Evolutionary conservation across 768 basidiomycete genomes (phyloP).

Genomic region (Termitomyces bulborhizus): DNA sequence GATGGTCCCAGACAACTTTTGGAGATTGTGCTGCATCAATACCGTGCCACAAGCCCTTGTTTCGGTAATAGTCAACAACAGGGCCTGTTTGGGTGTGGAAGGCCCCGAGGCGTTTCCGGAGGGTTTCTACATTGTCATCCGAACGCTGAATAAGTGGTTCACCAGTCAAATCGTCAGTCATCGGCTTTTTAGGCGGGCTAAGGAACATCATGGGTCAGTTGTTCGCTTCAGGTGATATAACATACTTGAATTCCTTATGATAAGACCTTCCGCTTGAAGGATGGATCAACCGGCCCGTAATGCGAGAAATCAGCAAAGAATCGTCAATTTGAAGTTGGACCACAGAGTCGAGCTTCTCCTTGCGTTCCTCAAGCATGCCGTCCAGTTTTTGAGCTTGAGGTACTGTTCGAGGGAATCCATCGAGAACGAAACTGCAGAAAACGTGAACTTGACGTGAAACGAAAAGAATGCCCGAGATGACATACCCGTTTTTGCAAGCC

Average conservation of each 20-base stretch:
- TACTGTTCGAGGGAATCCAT: slow-evolving; percentile 98
- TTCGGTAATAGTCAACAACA: slow-evolving; percentile 94
- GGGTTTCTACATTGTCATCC: slow-evolving; percentile 95
- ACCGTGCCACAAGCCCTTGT: slow-evolving; percentile 82
- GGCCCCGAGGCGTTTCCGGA: slow-evolving; percentile 81
- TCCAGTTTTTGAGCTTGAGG: slow-evolving; percentile 96
- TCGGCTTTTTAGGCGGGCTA: slow-evolving; percentile 96
- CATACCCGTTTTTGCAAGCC: slow-evolving; percentile 93
- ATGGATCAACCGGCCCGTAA: slow-evolving; percentile 95
- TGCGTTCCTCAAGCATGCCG: slow-evolving; percentile 73
- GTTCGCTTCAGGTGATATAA: slow-evolving; percentile 9
- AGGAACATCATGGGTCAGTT: slow-evolving; percentile 6
- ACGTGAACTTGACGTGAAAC: slow-evolving; percentile 12
- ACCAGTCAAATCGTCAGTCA: slow-evolving; percentile 89
- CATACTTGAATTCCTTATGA: slow-evolving; percentile 92
- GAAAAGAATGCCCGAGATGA: slow-evolving; percentile 3
- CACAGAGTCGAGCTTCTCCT: slow-evolving; percentile 89
- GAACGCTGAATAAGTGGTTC: slow-evolving; percentile 96
- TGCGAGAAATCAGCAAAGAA: slow-evolving; percentile 92
- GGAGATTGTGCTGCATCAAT: slow-evolving; percentile 95
- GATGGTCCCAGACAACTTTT: slow-evolving; percentile 82
- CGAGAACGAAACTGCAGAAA: slow-evolving; percentile 83
- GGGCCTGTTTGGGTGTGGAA: slow-evolving; percentile 95
- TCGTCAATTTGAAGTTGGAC: slow-evolving; percentile 91
- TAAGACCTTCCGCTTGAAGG: slow-evolving; percentile 85